Percentiles rank a stretch among this genome's conserved stretches.
Conservation (phyloP, 495 filamentous ascomycete species). For the Trichoderma erinaceum region DNA sequence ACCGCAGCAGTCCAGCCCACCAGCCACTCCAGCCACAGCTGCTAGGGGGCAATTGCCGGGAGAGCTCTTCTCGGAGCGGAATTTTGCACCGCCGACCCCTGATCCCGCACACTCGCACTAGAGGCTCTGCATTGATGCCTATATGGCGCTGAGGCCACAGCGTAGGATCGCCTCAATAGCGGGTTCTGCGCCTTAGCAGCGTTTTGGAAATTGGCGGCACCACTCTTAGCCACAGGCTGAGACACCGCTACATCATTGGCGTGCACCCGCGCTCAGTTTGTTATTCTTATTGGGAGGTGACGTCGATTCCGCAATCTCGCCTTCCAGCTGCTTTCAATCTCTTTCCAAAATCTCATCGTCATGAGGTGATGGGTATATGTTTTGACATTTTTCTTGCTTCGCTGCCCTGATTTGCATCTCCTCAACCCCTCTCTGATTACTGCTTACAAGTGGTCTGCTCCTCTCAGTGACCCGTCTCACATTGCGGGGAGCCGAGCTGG, state of each 20-base stretch:
- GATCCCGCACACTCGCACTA: background rate
- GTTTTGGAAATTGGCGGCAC: background rate
- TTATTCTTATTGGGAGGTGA: background rate
- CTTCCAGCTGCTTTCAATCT: background rate
- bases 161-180: background rate
- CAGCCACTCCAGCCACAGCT: background rate
- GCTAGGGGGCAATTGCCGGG: background rate
- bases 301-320: constrained; percentile 8
- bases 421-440: background rate
- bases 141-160: background rate
- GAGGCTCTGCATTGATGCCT: constrained; percentile 4
- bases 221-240: constrained; percentile 1
- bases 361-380: background rate
- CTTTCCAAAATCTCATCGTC: background rate
- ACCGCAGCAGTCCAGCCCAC: background rate
- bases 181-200: background rate
- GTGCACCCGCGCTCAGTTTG: background rate
- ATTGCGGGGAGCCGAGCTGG: background rate
- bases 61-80: background rate
- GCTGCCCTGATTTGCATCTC: background rate
- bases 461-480: background rate
- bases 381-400: background rate
- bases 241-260: constrained; percentile 7
- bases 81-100: background rate
- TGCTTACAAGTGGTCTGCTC: background rate